Conservation (phyloP, 2,329 filamentous ascomycete species). For the Bertia moriformis region DNA sequence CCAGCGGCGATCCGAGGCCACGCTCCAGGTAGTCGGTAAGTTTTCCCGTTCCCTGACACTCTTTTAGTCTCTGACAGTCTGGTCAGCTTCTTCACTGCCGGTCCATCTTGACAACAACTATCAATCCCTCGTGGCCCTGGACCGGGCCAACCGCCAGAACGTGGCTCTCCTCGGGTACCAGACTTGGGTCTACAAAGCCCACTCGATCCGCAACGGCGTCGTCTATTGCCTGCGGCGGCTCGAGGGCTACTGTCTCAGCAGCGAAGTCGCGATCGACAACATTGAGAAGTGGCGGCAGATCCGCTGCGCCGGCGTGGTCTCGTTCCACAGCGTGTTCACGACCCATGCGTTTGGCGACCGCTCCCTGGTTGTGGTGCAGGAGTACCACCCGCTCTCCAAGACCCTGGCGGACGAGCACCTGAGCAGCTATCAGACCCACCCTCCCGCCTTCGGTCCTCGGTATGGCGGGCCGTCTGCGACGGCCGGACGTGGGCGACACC, state of each 20-base stretch:
- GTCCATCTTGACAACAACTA: no score
- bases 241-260: conserved; percentile 78
- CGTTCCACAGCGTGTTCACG: conserved; percentile 83
- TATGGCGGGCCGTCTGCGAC: no score
- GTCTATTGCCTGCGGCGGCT: conserved; percentile 77
- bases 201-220: conserved; percentile 74
- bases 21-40: conserved; percentile 72
- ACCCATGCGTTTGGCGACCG: conserved; percentile 86
- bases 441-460: no score
- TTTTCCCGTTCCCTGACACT: conserved; percentile 13
- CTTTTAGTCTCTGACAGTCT: conserved; percentile 1
- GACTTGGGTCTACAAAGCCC: conserved; percentile 91
- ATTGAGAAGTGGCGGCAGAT: conserved; percentile 84
- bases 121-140: conserved; percentile 80
- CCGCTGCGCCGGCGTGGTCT: conserved; percentile 67
- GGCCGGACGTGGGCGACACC: conserved; percentile 28
- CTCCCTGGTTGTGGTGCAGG: conserved; percentile 83
- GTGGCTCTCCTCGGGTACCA: conserved; percentile 70
- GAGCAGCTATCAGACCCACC: no score
- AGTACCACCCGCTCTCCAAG: conserved; percentile 83
- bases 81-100: conserved; percentile 3
- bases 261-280: conserved; percentile 73
- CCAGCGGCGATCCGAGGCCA: conserved; percentile 75
- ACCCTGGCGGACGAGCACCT: conserved; percentile 76
- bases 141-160: conserved; percentile 67